A percentile compares a stretch with the other conserved stretches of the same genome.
Conservation (phyloP, 352 stramenopile species). For the Paralagenidium karlingii region DNA sequence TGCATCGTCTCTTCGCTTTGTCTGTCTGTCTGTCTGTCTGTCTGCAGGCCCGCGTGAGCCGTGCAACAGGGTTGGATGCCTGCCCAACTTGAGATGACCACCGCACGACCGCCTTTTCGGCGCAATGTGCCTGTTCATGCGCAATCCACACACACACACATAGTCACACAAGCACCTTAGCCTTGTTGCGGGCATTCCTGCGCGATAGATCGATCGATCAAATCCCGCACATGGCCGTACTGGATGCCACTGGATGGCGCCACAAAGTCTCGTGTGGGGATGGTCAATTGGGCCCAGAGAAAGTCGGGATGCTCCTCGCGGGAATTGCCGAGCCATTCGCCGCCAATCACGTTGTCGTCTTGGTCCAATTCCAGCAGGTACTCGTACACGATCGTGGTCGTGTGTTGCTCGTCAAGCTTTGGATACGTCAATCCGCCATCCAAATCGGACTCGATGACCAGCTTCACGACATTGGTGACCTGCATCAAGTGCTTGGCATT, state of each 20-base stretch:
- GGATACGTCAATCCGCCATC: slow-evolving; percentile 3
- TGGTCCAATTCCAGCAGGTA: not conserved
- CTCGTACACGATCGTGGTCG: not conserved
- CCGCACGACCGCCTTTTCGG: no score
- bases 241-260: slow-evolving; percentile 1
- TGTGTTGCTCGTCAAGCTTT: slow-evolving; percentile 1
- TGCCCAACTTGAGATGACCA: no score
- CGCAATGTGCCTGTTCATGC: no score
- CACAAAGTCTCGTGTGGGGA: slow-evolving; percentile 11
- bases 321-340: not conserved
- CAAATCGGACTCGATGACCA: slow-evolving; percentile 5
- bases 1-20: no score
- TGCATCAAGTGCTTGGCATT: slow-evolving; percentile 2
- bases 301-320: slow-evolving; percentile 6
- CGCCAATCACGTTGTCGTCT: not conserved
- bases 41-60: no score
- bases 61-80: no score
- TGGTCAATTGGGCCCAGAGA: no score
- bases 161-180: no score
- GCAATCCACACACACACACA: no score
- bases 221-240: not conserved
- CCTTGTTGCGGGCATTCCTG: no score
- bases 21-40: no score
- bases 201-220: not conserved
- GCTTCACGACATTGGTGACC: slow-evolving; percentile 3